Conservation (phyloP, 2,329 filamentous ascomycete species). For the Akanthomyces uredinophilus region DNA sequence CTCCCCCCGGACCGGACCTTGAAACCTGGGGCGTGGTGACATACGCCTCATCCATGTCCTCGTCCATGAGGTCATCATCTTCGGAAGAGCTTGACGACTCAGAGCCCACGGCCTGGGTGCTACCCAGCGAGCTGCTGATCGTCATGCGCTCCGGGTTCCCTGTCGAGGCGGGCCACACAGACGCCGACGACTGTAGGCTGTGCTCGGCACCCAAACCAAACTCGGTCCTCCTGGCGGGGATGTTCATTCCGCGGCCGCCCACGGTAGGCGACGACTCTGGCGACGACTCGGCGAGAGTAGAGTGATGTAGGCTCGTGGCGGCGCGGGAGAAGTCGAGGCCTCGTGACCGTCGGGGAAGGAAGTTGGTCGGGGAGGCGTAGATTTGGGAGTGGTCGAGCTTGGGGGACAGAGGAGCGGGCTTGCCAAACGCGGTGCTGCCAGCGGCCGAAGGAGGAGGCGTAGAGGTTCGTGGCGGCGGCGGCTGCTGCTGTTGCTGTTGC, state of each 20-base stretch:
- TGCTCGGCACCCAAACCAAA: slow-evolving; percentile 49
- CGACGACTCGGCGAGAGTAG: slow-evolving; percentile 83
- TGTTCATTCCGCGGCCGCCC: slow-evolving; percentile 55
- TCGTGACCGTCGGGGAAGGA: slow-evolving; percentile 81
- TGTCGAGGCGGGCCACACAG: slow-evolving; percentile 66
- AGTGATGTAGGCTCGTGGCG: slow-evolving; percentile 92
- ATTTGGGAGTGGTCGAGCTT: slow-evolving; percentile 80
- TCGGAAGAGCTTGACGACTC: slow-evolving; percentile 73
- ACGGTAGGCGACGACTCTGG: slow-evolving; percentile 88
- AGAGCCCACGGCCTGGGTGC: slow-evolving; percentile 65
- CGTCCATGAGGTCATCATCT: slow-evolving; percentile 66
- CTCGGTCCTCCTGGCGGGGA: slow-evolving; percentile 49
- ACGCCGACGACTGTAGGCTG: slow-evolving; percentile 50
- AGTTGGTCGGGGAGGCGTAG: slow-evolving; percentile 82
- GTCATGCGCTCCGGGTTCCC: slow-evolving; percentile 65
- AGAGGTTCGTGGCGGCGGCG: slow-evolving; percentile 9
- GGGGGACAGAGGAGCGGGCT: slow-evolving; percentile 70
- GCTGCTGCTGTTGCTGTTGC: slow-evolving; percentile 2
- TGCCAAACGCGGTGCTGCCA: slow-evolving; percentile 34
- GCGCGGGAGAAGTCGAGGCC: slow-evolving; percentile 91
- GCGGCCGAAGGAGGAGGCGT: slow-evolving; percentile 31
- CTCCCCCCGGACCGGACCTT: not conserved
- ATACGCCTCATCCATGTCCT: slow-evolving; percentile 74
- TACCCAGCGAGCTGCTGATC: slow-evolving; percentile 74
- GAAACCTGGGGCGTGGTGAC: slow-evolving; percentile 75